Percentiles rank a stretch among this genome's conserved stretches.
phyloP scores from a whole-genome alignment of 2,329 filamentous ascomycete genomes.

The Teratosphaeria pseudoeucalypti region DNA sequence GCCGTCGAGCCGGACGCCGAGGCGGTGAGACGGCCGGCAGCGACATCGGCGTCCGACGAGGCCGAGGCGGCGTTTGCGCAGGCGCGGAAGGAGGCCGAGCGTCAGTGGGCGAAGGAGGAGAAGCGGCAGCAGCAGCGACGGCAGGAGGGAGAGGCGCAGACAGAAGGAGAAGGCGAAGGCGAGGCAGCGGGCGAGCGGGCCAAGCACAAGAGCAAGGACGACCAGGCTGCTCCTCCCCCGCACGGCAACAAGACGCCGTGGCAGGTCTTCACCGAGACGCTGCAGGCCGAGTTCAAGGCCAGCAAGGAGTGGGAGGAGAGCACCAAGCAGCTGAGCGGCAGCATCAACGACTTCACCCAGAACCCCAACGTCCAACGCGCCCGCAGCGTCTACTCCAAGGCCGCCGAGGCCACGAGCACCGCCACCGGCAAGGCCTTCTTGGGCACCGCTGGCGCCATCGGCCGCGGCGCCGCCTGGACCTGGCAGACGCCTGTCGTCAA shows the following conservation, averaged over 20 bases:
- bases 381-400: slow-evolving; percentile 74
- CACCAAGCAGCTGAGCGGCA: slow-evolving; percentile 84
- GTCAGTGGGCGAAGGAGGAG: slow-evolving; percentile 30
- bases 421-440: slow-evolving; percentile 74
- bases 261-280: slow-evolving; percentile 98
- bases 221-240: slow-evolving; percentile 62
- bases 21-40: slow-evolving; percentile 17
- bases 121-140: slow-evolving; percentile 24
- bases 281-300: slow-evolving; percentile 84
- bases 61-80: slow-evolving; percentile 27
- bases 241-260: slow-evolving; percentile 97
- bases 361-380: slow-evolving; percentile 84
- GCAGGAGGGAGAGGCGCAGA: slow-evolving; percentile 32
- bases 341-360: slow-evolving; percentile 83
- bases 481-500: slow-evolving; percentile 95
- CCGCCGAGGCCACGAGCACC: slow-evolving; percentile 69
- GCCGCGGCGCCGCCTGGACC: slow-evolving; percentile 87
- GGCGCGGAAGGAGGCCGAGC: slow-evolving; percentile 26
- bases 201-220: slow-evolving; percentile 38
- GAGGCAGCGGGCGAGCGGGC: slow-evolving; percentile 34
- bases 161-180: slow-evolving; percentile 28
- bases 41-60: slow-evolving; percentile 18
- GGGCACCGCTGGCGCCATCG: slow-evolving; percentile 73
- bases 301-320: slow-evolving; percentile 99
- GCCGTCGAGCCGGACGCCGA: slow-evolving; percentile 25